Conservation (phyloP, 1,284 basidiomycete genomes). For the Puccinia polysora region DNA sequence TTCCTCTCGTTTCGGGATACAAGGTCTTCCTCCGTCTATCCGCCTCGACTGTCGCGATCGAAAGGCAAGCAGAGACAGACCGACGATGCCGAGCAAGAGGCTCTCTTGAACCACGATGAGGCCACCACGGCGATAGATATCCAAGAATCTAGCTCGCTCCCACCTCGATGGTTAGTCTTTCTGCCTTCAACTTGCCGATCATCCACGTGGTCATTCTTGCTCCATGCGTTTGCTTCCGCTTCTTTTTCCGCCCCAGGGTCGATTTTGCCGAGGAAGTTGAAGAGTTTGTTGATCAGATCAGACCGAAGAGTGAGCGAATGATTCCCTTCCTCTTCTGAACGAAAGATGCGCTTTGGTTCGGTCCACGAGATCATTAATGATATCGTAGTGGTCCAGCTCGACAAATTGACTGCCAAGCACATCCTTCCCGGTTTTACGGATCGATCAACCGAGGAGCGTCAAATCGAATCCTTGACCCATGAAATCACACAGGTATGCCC, state of each 20-base stretch:
- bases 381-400: slow-evolving; percentile 66
- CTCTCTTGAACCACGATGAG: slow-evolving; percentile 63
- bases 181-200: slow-evolving; percentile 48
- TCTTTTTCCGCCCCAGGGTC: slow-evolving; percentile 62
- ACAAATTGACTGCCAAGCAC: slow-evolving; percentile 92
- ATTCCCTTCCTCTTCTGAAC: neutral
- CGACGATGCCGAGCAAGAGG: slow-evolving; percentile 55
- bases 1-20: slow-evolving; percentile 94
- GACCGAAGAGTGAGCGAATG: slow-evolving; percentile 68
- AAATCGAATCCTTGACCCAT: slow-evolving; percentile 79
- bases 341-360: too few species aligned
- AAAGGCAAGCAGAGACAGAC: slow-evolving; percentile 50
- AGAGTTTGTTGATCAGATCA: slow-evolving; percentile 65
- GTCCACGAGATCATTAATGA: slow-evolving; percentile 41
- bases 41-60: slow-evolving; percentile 20
- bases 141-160: slow-evolving; percentile 45
- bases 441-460: slow-evolving; percentile 82
- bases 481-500: slow-evolving; percentile 73
- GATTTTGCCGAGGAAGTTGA: slow-evolving; percentile 84
- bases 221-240: slow-evolving; percentile 46
- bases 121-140: slow-evolving; percentile 34
- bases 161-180: slow-evolving; percentile 53
- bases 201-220: slow-evolving; percentile 38
- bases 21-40: slow-evolving; percentile 53
- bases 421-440: slow-evolving; percentile 93